Percentiles rank a stretch among this genome's conserved stretches.
Evolutionary conservation across 768 basidiomycete species (phyloP).

Genomic region (Chiua virens): DNA sequence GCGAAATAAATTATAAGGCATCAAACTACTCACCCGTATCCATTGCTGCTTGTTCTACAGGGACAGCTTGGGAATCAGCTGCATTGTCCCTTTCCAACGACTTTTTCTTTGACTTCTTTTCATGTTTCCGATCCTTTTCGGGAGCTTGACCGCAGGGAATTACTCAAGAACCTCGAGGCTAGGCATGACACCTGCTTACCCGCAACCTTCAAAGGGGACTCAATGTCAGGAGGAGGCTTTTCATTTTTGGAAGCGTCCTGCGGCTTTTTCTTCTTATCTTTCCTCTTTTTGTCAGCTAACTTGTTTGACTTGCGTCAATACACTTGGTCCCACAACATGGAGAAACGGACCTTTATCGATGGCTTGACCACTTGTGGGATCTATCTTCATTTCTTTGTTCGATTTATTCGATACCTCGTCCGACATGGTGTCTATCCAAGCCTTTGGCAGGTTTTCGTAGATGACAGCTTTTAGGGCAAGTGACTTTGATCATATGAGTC

Average conservation of each 20-base stretch:
- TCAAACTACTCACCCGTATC: background rate
- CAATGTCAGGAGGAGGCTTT: background rate
- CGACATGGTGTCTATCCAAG: no score
- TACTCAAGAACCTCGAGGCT: no score
- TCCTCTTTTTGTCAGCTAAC: conserved; percentile 29
- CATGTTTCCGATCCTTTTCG: no score
- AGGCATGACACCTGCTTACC: no score
- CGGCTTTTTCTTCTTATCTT: conserved; percentile 41
- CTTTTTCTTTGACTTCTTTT: no score
- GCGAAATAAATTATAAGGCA: background rate
- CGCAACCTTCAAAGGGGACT: no score
- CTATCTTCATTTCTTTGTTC: background rate
- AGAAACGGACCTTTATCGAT: conserved; percentile 19
- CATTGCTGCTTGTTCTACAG: background rate
- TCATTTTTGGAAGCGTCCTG: conserved; percentile 14
- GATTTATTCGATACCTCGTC: background rate
- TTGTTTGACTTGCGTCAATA: conserved; percentile 5
- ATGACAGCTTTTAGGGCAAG: no score
- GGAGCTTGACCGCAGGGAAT: no score
- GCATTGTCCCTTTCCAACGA: no score
- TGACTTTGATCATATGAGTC: background rate
- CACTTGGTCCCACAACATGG: background rate
- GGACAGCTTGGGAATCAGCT: no score
- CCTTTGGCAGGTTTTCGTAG: no score
- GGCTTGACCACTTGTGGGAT: conserved; percentile 1